Evolutionary conservation across 2,329 filamentous ascomycete species (phyloP).

Genomic region (Canariomyces notabilis): DNA sequence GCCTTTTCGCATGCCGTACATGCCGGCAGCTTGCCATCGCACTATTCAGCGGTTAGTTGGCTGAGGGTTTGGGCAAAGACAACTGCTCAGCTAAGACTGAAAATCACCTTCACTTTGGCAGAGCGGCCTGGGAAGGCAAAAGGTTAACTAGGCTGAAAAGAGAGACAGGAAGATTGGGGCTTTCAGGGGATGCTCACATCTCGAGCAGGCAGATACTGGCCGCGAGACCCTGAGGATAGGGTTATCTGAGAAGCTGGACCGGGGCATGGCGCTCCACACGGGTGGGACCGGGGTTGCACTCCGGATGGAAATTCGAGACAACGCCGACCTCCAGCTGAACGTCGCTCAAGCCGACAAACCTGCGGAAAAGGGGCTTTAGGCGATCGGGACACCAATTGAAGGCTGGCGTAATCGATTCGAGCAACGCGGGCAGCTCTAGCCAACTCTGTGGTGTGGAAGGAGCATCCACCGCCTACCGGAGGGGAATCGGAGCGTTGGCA

Average conservation of each 20-base stretch:
- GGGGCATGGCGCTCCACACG: slow-evolving; percentile 36
- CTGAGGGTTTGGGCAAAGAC: not conserved
- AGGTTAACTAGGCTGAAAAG: slow-evolving; percentile 15
- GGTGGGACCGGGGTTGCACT: slow-evolving; percentile 4
- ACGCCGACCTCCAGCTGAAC: not conserved
- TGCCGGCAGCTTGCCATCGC: slow-evolving; percentile 90
- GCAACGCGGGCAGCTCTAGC: no score
- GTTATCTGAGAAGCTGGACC: slow-evolving; percentile 46
- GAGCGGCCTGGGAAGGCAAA: slow-evolving; percentile 53
- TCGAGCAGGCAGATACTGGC: slow-evolving; percentile 73
- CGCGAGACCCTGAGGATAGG: slow-evolving; percentile 68
- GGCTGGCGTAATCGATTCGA: no score
- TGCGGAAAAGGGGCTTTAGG: no score
- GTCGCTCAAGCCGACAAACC: not conserved
- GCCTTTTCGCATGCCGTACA: slow-evolving; percentile 94
- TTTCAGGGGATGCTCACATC: slow-evolving; percentile 50
- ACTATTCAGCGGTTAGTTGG: slow-evolving; percentile 44
- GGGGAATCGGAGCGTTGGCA: no score
- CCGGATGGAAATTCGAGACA: not conserved
- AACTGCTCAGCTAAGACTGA: slow-evolving; percentile 5
- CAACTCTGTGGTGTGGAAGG: no score
- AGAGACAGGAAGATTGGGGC: not conserved
- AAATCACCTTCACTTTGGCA: slow-evolving; percentile 79
- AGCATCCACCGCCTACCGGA: no score
- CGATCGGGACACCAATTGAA: no score